Evolutionary conservation across 176 grass and related monocot species (phyloP), one percentile per base, ranked within the genome.

Genomic region (Eragrostis curvula): DNA sequence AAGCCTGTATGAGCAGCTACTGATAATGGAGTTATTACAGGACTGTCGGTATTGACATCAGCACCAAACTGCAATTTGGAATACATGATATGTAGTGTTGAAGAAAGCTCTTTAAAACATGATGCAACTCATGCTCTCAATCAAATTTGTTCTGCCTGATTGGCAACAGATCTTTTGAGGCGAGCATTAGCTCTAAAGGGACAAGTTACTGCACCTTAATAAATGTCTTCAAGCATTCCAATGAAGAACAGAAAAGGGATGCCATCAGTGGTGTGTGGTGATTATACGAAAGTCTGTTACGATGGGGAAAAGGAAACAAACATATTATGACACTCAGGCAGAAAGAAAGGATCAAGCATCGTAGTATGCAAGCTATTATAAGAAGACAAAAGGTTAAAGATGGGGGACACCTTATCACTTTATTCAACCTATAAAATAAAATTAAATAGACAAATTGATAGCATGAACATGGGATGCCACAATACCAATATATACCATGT

Each of bases 21-120:
- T 51, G 40, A 9, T 67, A 79, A 65, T 66, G 75, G 62, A 67
- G 77, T n/a, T n/a, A n/a, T 51, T 52, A 51, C 61, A 67, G 61
- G 77, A 13, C 47, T 79, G 41, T 58, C 46, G 41, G 61, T 46
- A 79, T 79, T 79, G 20, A 79, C 77, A 79, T 79, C 77, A 79
- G 62, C 77, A 24, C 77, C 77, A 79, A 62, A 61, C 77, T 79
- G 27, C 46, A 79, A 41, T 47, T 66, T 79, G 30, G 45, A 79
- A 52, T 48, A 20, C 21, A 30, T n/a, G 36, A 21, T 20, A n/a
- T 6, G n/a, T n/a, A n/a, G n/a, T n/a, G n/a, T n/a, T n/a, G n/a
- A n/a, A n/a, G n/a, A n/a, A n/a, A n/a, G n/a, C n/a, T n/a, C n/a
- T n/a, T n/a, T n/a, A n/a, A n/a, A n/a, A n/a, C 20, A 70, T 66